Percentiles rank a stretch among this genome's conserved stretches.
phyloP scores from a whole-genome alignment of 345 rosid species.

The Citrus sp. region DNA sequence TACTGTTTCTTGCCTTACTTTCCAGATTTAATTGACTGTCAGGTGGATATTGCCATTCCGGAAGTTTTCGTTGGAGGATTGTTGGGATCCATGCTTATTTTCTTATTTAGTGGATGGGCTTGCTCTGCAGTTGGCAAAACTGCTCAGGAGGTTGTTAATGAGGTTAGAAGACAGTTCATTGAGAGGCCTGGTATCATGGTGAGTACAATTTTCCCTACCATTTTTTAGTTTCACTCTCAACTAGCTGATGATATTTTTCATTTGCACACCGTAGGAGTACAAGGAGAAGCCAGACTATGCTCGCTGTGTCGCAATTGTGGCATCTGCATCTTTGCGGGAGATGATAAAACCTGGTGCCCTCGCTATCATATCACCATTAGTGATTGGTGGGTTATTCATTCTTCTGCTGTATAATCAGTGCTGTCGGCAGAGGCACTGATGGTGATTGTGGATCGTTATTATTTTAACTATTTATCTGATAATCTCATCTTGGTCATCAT shows the following conservation, averaged over 20 bases:
- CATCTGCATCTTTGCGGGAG: slow-evolving; percentile 92
- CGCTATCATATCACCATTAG: slow-evolving; percentile 87
- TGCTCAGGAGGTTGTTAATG: slow-evolving; percentile 99
- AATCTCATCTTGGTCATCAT: neutral
- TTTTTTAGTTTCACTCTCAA: neutral
- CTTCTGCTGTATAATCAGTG: neutral
- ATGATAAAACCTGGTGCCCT: slow-evolving; percentile 98
- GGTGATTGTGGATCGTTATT: neutral
- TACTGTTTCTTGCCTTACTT: neutral
- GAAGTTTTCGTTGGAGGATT: slow-evolving; percentile 95
- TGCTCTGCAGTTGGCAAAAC: slow-evolving; percentile 97
- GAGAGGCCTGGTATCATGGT: slow-evolving; percentile 99
- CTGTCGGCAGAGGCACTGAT: neutral
- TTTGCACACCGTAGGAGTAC: slow-evolving; percentile 55
- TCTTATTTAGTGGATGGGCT: slow-evolving; percentile 93
- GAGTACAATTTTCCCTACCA: slow-evolving; percentile 17
- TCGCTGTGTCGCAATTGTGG: slow-evolving; percentile 97
- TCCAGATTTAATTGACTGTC: slow-evolving; percentile 15
- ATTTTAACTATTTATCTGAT: neutral
- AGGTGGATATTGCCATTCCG: slow-evolving; percentile 98
- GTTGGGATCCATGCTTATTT: slow-evolving; percentile 96
- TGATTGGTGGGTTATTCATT: slow-evolving; percentile 49
- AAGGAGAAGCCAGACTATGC: slow-evolving; percentile 98
- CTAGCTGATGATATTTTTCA: slow-evolving; percentile 8
- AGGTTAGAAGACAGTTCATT: slow-evolving; percentile 96